A percentile compares a stretch with the other conserved stretches of the same genome.
These are phyloP conservation scores for Dactylellina sp. DNA, from an alignment of 2,329 filamentous ascomycete species.

Conservation along the genomic window DNA sequence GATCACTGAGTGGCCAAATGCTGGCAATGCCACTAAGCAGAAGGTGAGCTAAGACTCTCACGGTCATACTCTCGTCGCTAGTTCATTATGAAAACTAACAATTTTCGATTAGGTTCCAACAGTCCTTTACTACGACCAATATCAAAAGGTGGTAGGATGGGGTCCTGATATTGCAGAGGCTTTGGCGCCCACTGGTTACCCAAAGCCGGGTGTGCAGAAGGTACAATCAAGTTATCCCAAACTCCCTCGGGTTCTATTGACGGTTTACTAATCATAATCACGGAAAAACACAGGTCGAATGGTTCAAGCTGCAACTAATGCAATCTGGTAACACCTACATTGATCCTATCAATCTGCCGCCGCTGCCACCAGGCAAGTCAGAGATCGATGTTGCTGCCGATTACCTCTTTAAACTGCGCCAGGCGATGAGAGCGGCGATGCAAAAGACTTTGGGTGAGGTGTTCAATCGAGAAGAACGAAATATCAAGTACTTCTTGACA, in stretches of 20 bases:
- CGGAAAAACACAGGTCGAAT: constrained; percentile 73
- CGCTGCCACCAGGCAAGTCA: constrained; percentile 95
- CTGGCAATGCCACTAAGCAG: constrained; percentile 97
- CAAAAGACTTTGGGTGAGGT: constrained; percentile 98
- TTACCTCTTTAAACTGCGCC: constrained; percentile 96
- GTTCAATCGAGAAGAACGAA: constrained; percentile 96
- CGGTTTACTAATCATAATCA: constrained; percentile 23
- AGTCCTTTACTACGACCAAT: constrained; percentile 99
- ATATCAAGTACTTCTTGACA: constrained; percentile 96
- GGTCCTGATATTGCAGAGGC: constrained; percentile 98
- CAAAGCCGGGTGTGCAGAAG: constrained; percentile 97
- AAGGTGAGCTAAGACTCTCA: constrained; percentile 73
- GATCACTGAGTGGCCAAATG: constrained; percentile 98
- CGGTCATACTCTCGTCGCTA: neutral
- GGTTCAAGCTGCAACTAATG: constrained; percentile 99
- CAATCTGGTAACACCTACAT: constrained; percentile 98
- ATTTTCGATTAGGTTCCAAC: constrained; percentile 81
- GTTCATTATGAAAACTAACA: constrained; percentile 3
- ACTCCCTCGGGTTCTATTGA: neutral
- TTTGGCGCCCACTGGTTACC: constrained; percentile 94
- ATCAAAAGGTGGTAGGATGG: constrained; percentile 99
- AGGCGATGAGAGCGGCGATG: constrained; percentile 94
- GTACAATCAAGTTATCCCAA: constrained; percentile 62
- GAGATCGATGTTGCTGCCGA: constrained; percentile 99
- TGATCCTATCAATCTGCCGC: constrained; percentile 97